Percentiles rank a stretch among this genome's conserved stretches.
phyloP scores from a whole-genome alignment of 495 filamentous ascomycete genomes.

The Ramalina intermedia region DNA sequence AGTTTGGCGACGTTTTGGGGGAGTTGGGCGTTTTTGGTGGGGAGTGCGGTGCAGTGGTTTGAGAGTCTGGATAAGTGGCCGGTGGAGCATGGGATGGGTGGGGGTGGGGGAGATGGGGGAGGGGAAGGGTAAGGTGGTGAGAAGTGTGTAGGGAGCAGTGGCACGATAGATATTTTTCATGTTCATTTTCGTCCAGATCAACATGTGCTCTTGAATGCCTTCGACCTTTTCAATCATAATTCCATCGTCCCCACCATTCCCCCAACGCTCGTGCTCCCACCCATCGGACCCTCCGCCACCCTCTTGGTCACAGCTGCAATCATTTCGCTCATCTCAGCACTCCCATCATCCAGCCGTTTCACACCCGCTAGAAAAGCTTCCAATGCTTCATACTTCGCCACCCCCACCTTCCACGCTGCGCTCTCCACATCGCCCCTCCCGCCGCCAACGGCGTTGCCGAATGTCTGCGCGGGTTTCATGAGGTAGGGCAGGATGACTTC shows the following conservation, averaged over 20 bases:
- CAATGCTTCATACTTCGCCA: slow-evolving; percentile 43
- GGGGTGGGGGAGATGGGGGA: too few species aligned
- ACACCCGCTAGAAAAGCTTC: slow-evolving; percentile 28
- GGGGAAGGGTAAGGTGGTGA: too few species aligned
- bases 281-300: slow-evolving; percentile 30
- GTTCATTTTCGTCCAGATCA: neutral
- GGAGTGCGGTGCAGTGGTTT: slow-evolving; percentile 47
- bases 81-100: too few species aligned
- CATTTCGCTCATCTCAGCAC: slow-evolving; percentile 30
- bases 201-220: neutral
- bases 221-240: slow-evolving; percentile 13
- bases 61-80: too few species aligned
- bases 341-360: slow-evolving; percentile 18
- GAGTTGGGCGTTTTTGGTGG: slow-evolving; percentile 54
- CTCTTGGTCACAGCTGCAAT: slow-evolving; percentile 28
- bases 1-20: slow-evolving; percentile 52
- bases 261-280: slow-evolving; percentile 21
- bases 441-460: slow-evolving; percentile 43
- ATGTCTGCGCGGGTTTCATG: slow-evolving; percentile 42
- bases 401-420: slow-evolving; percentile 44
- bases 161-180: too few species aligned
- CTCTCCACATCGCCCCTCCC: slow-evolving; percentile 42
- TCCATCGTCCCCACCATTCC: slow-evolving; percentile 26
- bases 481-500: slow-evolving; percentile 40
- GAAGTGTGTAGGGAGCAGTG: too few species aligned